Evolutionary conservation across 2,329 filamentous ascomycete species (phyloP), one percentile per base, ranked within the genome.

Genomic region (Fusarium foetens): DNA sequence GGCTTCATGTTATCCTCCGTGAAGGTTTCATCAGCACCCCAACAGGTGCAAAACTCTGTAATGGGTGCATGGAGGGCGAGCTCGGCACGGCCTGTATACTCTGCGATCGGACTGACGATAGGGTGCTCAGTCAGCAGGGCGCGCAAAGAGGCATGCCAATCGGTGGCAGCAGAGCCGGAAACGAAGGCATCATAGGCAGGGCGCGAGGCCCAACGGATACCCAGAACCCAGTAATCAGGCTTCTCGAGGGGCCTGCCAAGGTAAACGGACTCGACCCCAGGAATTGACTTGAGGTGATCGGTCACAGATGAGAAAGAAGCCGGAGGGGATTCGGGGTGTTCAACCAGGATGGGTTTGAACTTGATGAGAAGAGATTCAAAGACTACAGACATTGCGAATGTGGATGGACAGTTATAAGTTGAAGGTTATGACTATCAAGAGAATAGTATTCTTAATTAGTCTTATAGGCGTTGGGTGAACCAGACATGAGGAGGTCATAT

Each of bases 111-210:
- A 51, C 60, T 72, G 61, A 79, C 73, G 49, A 79, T 66, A 42
- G 75, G 72, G 35, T 71, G 71, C 43, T 75, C 65, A 8, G 71
- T 73, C 59, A 80, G 66, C n/a, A 81, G 58, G 66, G 80, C 78
- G 55, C 76, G 77, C 43, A 83, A 74, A 13, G 81, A 80, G 42
- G 80, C 80, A 23, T 83, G 79, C 75, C 83, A 84, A 70, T 80
- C 82, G 53, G 82, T 80, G 59, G 82, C 83, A 67, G 78, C 80
- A 31, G 81, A 80, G 11, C 82, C 83, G 63, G 80, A 79, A 67
- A 82, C 79, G 68, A 85, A 86, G 67, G 80, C 80, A 64, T 79
- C 73, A 71, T 81, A 78, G 51, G 79, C 79, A 39, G 74, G 74
- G 12, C 69, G 60, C 13, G 80, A 81, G 46, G 73, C 66, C 82